phyloP scores from a whole-genome alignment of 257 asterid genomes.

The Euphrasia confusa region DNA sequence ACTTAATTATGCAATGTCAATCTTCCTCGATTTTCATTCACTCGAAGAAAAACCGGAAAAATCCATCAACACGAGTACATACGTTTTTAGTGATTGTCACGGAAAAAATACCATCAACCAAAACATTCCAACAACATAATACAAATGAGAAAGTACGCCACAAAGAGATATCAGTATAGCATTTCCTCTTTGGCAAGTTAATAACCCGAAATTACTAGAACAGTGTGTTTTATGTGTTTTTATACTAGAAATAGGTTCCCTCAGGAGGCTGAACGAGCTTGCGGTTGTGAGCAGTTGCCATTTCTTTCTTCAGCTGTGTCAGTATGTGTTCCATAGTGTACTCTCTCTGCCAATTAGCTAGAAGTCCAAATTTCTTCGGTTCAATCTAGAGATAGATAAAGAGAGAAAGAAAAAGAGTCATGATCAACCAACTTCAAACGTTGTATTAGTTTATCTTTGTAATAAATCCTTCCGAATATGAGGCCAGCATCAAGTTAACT shows the following conservation, averaged over 20 bases:
- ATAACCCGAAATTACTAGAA: background rate
- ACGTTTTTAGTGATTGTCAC: background rate
- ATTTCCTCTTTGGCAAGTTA: background rate
- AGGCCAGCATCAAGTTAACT: no score
- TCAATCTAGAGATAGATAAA: conserved; percentile 50
- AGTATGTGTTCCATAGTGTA: conserved; percentile 46
- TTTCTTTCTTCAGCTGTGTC: conserved; percentile 37
- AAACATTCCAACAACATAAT: background rate
- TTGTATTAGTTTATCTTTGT: background rate
- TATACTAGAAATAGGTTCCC: conserved; percentile 70
- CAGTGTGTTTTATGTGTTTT: background rate
- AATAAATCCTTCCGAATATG: no score
- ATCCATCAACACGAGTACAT: background rate
- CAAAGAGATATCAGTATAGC: background rate
- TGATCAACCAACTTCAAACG: background rate
- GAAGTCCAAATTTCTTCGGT: conserved; percentile 57
- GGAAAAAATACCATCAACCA: background rate
- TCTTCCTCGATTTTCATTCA: background rate
- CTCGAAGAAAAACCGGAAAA: background rate
- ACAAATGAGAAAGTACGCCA: background rate
- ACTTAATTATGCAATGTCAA: no score
- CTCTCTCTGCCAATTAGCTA: conserved; percentile 76
- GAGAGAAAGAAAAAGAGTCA: background rate
- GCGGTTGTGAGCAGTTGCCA: conserved; percentile 37
- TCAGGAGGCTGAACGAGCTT: conserved; percentile 67